These are phyloP conservation scores for Tephrocybe sp. DNA, from an alignment of 768 basidiomycete genomes.

Conservation along the genomic window DNA sequence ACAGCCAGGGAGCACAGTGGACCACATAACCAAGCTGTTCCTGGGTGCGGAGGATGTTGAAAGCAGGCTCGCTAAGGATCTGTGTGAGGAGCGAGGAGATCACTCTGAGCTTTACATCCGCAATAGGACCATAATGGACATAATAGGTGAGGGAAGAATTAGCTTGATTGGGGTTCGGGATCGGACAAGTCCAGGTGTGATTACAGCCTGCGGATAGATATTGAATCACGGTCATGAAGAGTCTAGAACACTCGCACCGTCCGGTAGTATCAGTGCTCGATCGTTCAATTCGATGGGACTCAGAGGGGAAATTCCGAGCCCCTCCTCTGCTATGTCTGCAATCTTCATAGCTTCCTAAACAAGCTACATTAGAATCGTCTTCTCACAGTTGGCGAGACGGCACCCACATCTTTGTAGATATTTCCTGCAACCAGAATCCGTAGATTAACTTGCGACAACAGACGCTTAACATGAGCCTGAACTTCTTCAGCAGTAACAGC, in stretches of 20 bases:
- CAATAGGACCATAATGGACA: constrained; percentile 69
- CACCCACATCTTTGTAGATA: constrained; percentile 72
- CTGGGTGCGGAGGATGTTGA: constrained; percentile 86
- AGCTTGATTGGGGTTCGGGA: constrained; percentile 81
- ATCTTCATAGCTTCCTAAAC: constrained; percentile 73
- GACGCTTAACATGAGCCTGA: constrained; percentile 49
- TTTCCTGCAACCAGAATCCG: constrained; percentile 83
- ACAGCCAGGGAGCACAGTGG: constrained; percentile 50
- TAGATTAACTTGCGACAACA: constrained; percentile 66
- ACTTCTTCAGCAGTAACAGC: constrained; percentile 74
- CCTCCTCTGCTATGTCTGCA: constrained; percentile 66
- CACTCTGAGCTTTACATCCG: constrained; percentile 63
- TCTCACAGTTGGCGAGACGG: background rate
- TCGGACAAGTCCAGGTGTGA: constrained; percentile 57
- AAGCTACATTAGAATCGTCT: background rate
- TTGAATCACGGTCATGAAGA: background rate
- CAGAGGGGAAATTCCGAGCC: constrained; percentile 54
- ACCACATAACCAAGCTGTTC: constrained; percentile 97
- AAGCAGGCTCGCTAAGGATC: constrained; percentile 88
- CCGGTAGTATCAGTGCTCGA: constrained; percentile 63
- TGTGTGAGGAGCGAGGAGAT: constrained; percentile 71
- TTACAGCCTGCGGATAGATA: constrained; percentile 55
- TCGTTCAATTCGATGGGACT: constrained; percentile 53
- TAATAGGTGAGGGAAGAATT: constrained; percentile 90
- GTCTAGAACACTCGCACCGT: constrained; percentile 40